Evolutionary conservation across 179 eudicot species (phyloP), one percentile per base, ranked within the genome.

Genomic region (Drosera spatulata): DNA sequence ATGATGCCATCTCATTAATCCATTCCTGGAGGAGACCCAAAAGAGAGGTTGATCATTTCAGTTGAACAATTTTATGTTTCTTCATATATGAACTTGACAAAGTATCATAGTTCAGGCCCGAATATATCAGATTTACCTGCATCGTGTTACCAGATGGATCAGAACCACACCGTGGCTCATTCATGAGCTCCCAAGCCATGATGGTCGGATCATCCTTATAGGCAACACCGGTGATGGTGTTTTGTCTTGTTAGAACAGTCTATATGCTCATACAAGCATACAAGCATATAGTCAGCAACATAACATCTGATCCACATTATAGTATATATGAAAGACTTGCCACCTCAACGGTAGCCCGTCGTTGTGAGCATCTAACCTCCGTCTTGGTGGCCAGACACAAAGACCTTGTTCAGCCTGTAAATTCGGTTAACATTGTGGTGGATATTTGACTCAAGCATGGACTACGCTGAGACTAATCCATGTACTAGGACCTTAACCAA

Each of bases 121-220:
- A 45, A 11, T 39, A 46, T 9, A n/a, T 4, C 43, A 51, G 38
- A 42, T 3, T 10, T 38, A 88, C 96, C 86, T 88, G 87, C 33
- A 88, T 67, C 40, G 82, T 84, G 41, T 59, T 71, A 14, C 91
- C 96, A 5, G 91, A 80, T n/a, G 65, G 53, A 61, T 89, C 91
- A 10, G 86, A 70, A 52, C 64, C 53, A 73, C 95, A 86, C 60
- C 91, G 63, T 3, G 96, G 95, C 71, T 89, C 96, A 69, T 89
- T 89, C 57, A 88, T 88, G 33, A 88, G 80, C 77, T 88, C 96
- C 95, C 96, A 88, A 54, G 88, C 95, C 82, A 89, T 73, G 55
- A 89, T 84, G 45, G 85, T 80, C 0, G 86, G 81, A 59, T 89
- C 96, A 66, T 89, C 88, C 61, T 82, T 80, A 73, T 89, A 86